Evolutionary conservation across 768 basidiomycete genomes (phyloP).

Genomic region (Lactarius sanguifluus): DNA sequence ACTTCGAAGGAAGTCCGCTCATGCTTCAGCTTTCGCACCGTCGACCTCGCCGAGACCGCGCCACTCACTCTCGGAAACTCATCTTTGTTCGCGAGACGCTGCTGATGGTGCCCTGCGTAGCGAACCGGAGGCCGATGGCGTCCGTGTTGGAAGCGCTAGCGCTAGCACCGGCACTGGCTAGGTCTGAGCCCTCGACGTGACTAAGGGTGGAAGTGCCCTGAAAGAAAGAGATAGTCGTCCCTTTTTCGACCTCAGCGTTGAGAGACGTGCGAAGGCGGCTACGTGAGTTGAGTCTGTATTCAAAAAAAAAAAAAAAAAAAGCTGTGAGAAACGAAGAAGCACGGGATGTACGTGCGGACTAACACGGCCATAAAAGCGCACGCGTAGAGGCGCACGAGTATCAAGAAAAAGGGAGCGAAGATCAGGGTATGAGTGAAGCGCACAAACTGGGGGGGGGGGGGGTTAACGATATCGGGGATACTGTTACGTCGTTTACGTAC

Average conservation of each 20-base stretch:
- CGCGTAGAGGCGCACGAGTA: conserved; percentile 5
- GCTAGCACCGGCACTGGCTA: too few species aligned
- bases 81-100: neutral
- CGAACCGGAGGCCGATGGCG: neutral
- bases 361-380: conserved; percentile 12
- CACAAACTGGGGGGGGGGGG: neutral
- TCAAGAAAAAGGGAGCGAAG: conserved; percentile 7
- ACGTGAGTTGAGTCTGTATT: conserved; percentile 11
- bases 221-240: neutral
- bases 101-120: neutral
- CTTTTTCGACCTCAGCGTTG: neutral
- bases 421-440: conserved; percentile 2
- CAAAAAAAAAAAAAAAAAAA: too few species aligned
- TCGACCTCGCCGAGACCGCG: neutral
- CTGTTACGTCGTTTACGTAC: neutral
- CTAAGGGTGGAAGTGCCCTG: neutral
- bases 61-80: neutral
- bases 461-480: neutral
- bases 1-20: neutral
- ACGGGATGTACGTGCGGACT: neutral
- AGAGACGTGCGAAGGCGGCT: conserved; percentile 6
- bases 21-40: neutral
- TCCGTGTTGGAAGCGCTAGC: neutral
- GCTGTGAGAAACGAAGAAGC: neutral
- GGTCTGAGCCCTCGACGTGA: neutral